phyloP scores from a whole-genome alignment of 2,329 filamentous ascomycete species.

The Hymenoscyphus fructigenus region DNA sequence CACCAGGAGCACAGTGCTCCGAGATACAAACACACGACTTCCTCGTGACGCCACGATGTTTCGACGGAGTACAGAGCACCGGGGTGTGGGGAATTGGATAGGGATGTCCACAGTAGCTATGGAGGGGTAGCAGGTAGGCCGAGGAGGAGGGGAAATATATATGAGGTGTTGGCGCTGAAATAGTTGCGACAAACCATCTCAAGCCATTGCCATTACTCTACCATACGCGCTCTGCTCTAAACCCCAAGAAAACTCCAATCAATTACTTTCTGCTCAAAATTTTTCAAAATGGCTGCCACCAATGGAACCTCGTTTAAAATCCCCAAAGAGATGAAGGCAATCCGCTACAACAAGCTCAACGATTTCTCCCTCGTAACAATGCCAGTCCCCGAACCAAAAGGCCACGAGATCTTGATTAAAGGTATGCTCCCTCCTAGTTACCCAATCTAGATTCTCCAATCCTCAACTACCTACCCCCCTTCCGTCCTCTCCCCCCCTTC shows the following conservation, averaged over 20 bases:
- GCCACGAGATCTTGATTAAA: conserved; percentile 22
- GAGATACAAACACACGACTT: background rate
- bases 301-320: conserved; percentile 15
- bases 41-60: background rate
- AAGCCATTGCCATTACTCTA: too few relatives aligned
- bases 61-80: conserved; percentile 12
- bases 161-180: too few relatives aligned
- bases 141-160: conserved; percentile 7
- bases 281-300: conserved; percentile 13
- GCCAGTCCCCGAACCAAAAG: conserved; percentile 21
- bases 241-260: too few relatives aligned
- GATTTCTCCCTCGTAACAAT: conserved; percentile 24
- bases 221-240: too few relatives aligned
- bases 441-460: too few relatives aligned
- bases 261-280: background rate
- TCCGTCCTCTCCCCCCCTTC: too few relatives aligned
- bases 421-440: conserved; percentile 2
- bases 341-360: conserved; percentile 24
- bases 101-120: conserved; percentile 6
- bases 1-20: conserved; percentile 19
- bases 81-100: conserved; percentile 3
- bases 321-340: conserved; percentile 23
- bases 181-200: too few relatives aligned
- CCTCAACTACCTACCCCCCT: too few relatives aligned
- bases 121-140: conserved; percentile 6